These are phyloP conservation scores for Trametes cubensis DNA, from an alignment of 768 basidiomycete genomes.

Conservation along the genomic window DNA sequence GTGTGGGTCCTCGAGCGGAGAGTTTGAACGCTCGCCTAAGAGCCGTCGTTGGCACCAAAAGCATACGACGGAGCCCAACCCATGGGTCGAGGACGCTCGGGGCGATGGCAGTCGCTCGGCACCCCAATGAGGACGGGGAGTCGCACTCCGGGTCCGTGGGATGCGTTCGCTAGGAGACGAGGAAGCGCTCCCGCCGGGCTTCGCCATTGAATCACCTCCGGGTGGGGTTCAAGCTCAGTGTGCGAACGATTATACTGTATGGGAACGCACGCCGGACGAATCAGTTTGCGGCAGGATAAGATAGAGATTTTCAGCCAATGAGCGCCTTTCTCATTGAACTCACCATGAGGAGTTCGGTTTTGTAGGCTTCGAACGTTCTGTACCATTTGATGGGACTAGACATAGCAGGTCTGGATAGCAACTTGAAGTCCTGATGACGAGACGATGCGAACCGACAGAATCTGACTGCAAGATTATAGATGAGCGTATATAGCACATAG, in stretches of 20 bases:
- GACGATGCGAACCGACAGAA: no score
- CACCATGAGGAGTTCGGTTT: no score
- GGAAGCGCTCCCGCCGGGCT: constrained; percentile 1
- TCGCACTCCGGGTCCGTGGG: constrained; percentile 16
- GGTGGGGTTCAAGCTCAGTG: constrained; percentile 3
- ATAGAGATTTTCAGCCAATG: background rate
- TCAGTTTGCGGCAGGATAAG: background rate
- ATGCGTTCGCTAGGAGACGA: background rate
- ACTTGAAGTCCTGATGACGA: no score
- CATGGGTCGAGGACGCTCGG: background rate
- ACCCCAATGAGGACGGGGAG: constrained; percentile 6
- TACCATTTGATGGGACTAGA: no score
- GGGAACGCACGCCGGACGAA: constrained; percentile 4
- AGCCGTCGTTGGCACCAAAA: constrained; percentile 9
- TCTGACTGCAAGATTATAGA: no score
- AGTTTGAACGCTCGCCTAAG: constrained; percentile 1
- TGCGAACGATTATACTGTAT: constrained; percentile 6
- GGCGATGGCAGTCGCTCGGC: constrained; percentile 9
- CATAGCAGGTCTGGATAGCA: no score
- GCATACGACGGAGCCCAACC: constrained; percentile 7
- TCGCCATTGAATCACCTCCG: constrained; percentile 4
- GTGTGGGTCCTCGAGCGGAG: background rate
- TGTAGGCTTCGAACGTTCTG: no score
- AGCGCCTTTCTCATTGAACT: background rate
- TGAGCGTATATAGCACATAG: no score